Percentiles rank a stretch among this genome's conserved stretches.
Evolutionary conservation across 345 rosid genomes (phyloP).

Genomic region (Trapa bicornis): DNA sequence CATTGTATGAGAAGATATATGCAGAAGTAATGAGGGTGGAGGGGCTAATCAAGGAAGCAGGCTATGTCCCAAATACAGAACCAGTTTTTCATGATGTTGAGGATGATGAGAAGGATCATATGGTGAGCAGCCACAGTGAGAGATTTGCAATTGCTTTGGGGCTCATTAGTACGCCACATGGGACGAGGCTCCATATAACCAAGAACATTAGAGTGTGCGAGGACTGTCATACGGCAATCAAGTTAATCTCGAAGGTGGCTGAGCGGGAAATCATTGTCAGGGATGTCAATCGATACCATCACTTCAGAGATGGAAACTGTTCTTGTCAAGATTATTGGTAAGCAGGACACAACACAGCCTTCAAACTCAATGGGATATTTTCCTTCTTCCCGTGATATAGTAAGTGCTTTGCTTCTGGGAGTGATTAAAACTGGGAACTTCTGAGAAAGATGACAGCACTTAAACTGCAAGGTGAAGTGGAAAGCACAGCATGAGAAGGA

Average conservation of each 20-base stretch:
- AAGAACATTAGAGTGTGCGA: constrained; percentile 33
- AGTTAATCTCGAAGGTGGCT: constrained; percentile 23
- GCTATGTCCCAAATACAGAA: constrained; percentile 22
- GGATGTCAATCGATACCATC: constrained; percentile 33
- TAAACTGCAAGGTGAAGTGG: neutral
- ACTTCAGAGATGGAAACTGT: constrained; percentile 23
- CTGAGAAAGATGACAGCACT: no score
- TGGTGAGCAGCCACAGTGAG: constrained; percentile 24
- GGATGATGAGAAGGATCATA: constrained; percentile 23
- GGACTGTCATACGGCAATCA: constrained; percentile 32
- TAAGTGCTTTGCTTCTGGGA: neutral
- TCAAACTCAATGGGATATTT: neutral
- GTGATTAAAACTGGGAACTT: neutral
- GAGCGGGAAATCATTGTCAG: constrained; percentile 24
- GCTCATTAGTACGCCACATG: constrained; percentile 20
- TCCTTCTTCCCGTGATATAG: neutral
- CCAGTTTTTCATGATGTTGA: constrained; percentile 31
- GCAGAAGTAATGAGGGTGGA: constrained; percentile 24
- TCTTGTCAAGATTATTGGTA: constrained; percentile 33
- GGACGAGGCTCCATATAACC: constrained; percentile 20
- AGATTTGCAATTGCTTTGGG: constrained; percentile 35
- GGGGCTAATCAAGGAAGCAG: constrained; percentile 23
- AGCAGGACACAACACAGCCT: neutral
- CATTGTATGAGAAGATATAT: constrained; percentile 16
- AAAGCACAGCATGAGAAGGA: constrained; percentile 10